Conservation (phyloP, 768 basidiomycete genomes). For the Rhizopogon vesiculosus region DNA sequence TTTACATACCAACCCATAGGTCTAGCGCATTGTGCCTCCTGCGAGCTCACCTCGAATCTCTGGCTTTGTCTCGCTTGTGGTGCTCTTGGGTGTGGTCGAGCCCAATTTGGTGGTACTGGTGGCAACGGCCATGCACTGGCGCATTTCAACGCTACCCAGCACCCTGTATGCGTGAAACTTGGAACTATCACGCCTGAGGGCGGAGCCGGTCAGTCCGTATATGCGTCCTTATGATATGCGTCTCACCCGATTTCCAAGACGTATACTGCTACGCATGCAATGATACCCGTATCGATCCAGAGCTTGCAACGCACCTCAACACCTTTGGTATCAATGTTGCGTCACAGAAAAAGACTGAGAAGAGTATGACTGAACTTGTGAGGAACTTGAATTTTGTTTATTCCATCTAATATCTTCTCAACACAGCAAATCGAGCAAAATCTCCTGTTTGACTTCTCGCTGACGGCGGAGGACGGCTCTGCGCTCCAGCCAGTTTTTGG, state of each 20-base stretch:
- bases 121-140: constrained; percentile 89
- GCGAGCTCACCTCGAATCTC: constrained; percentile 85
- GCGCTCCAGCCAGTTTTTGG: constrained; percentile 88
- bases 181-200: constrained; percentile 98
- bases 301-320: constrained; percentile 66
- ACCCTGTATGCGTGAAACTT: constrained; percentile 85
- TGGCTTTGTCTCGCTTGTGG: constrained; percentile 97
- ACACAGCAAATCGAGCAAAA: constrained; percentile 93
- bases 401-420: background rate
- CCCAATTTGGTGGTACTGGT: constrained; percentile 73
- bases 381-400: constrained; percentile 10
- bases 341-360: constrained; percentile 85
- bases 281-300: constrained; percentile 76
- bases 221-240: background rate
- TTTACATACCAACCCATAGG: constrained; percentile 34
- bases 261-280: constrained; percentile 93
- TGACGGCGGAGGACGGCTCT: constrained; percentile 82
- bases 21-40: constrained; percentile 75
- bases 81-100: constrained; percentile 81
- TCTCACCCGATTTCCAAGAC: constrained; percentile 40
- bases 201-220: constrained; percentile 57
- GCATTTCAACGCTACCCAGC: constrained; percentile 70
- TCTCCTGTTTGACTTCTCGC: constrained; percentile 88
- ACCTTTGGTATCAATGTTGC: constrained; percentile 86
- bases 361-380: constrained; percentile 94